These are phyloP conservation scores for Sugiyamaella novakii DNA, from an alignment of 1,139 yeast genomes.

Conservation along the genomic window DNA sequence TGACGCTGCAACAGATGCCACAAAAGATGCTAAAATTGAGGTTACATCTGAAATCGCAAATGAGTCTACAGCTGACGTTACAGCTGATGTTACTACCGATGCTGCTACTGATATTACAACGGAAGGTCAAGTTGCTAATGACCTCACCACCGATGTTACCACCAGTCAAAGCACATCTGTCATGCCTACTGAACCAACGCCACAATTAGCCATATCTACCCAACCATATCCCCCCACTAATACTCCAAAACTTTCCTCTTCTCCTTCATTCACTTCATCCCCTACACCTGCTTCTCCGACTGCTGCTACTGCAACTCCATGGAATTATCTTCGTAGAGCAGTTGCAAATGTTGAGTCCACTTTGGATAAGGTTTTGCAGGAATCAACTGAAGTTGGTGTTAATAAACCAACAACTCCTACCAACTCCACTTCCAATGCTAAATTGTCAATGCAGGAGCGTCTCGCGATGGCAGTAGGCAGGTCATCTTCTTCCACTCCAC, in stretches of 20 bases:
- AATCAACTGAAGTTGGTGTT: conserved; percentile 27
- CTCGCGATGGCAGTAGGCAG: conserved; percentile 69
- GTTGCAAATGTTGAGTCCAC: conserved; percentile 46
- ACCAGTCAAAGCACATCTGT: neutral
- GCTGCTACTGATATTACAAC: neutral
- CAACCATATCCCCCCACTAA: neutral
- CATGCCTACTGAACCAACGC: neutral
- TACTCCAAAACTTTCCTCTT: neutral
- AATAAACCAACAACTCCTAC: conserved; percentile 15
- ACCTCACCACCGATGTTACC: neutral
- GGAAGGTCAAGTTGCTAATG: no score
- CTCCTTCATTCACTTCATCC: neutral
- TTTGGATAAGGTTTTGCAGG: conserved; percentile 42
- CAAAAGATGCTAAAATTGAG: no score
- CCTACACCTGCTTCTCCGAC: neutral
- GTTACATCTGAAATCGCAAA: no score
- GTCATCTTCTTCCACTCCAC: conserved; percentile 15
- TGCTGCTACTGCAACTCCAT: conserved; percentile 24
- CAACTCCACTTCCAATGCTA: conserved; percentile 44
- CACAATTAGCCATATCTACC: neutral
- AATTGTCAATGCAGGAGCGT: conserved; percentile 75
- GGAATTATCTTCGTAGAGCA: conserved; percentile 43
- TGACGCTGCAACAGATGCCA: no score
- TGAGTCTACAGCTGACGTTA: no score
- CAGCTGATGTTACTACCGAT: neutral